These are phyloP conservation scores for Hypoxylon sp. DNA, from an alignment of 2,329 filamentous ascomycete species.

Conservation along the genomic window DNA sequence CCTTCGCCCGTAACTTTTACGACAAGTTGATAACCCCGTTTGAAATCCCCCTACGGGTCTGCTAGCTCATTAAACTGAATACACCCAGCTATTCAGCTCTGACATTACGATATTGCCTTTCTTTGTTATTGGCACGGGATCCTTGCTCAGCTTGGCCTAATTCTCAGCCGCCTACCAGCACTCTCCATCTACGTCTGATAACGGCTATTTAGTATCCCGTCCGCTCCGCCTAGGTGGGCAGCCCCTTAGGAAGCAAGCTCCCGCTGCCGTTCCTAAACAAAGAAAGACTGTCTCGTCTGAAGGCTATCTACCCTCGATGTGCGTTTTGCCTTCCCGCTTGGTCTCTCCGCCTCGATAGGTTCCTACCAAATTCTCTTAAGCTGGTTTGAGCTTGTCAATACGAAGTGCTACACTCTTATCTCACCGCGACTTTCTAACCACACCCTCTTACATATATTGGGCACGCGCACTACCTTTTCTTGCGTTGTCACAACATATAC, in stretches of 20 bases:
- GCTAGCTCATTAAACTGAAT: constrained; percentile 46
- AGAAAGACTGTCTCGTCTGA: constrained; percentile 51
- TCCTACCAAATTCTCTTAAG: constrained; percentile 35
- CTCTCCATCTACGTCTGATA: constrained; percentile 38
- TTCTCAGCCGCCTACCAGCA: constrained; percentile 44
- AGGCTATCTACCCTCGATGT: constrained; percentile 46
- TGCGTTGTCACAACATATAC: constrained; percentile 41
- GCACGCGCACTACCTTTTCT: constrained; percentile 36
- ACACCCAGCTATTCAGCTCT: constrained; percentile 44
- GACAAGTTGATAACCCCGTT: constrained; percentile 42
- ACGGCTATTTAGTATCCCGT: constrained; percentile 44
- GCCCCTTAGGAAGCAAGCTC: constrained; percentile 48
- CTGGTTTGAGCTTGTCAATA: constrained; percentile 41
- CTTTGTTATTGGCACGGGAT: constrained; percentile 49
- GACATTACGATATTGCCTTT: constrained; percentile 49
- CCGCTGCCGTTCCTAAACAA: constrained; percentile 49
- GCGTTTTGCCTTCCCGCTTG: constrained; percentile 44
- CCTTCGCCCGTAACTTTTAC: constrained; percentile 39
- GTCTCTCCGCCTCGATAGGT: constrained; percentile 43
- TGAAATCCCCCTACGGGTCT: constrained; percentile 38
- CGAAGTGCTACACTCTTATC: constrained; percentile 43
- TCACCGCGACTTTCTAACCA: constrained; percentile 40
- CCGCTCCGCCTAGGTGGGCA: constrained; percentile 42
- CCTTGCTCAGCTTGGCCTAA: constrained; percentile 47
- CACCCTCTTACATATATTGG: constrained; percentile 52